Percentiles rank a stretch among this genome's conserved stretches.
Evolutionary conservation across 805 yeast genomes (phyloP).

Genomic region (Maudiozyma serrabonitensis): DNA sequence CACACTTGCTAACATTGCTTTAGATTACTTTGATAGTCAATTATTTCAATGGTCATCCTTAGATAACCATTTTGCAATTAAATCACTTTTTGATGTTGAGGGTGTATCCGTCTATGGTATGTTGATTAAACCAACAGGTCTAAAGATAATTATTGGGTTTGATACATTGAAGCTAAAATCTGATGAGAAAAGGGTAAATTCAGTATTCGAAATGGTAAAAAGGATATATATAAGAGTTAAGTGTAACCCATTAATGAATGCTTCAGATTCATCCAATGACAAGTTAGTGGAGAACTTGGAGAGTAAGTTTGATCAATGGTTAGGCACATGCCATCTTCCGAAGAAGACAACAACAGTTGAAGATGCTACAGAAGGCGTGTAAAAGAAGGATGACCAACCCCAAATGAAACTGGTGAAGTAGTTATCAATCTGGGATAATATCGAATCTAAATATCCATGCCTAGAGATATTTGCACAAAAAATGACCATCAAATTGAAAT

Average conservation of each 20-base stretch:
- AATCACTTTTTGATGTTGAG: slow-evolving; percentile 22
- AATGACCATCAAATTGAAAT: background rate
- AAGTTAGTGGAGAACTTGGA: slow-evolving; percentile 11
- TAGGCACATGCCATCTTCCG: background rate
- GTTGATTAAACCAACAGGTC: slow-evolving; percentile 21
- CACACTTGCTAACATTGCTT: slow-evolving; percentile 25
- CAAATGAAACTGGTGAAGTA: too few relatives aligned
- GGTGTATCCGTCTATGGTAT: slow-evolving; percentile 24
- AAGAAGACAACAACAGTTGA: background rate
- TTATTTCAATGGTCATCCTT: slow-evolving; percentile 17
- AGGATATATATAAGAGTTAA: slow-evolving; percentile 18
- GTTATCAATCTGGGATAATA: too few relatives aligned
- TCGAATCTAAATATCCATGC: background rate
- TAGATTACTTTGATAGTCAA: slow-evolving; percentile 26
- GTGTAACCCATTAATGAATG: slow-evolving; percentile 19
- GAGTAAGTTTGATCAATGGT: slow-evolving; percentile 9
- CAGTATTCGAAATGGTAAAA: slow-evolving; percentile 17
- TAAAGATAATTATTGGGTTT: slow-evolving; percentile 26
- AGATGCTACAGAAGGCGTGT: background rate
- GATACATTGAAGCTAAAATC: slow-evolving; percentile 2
- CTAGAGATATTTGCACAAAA: background rate
- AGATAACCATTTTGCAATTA: slow-evolving; percentile 11
- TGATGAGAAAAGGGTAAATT: slow-evolving; percentile 8
- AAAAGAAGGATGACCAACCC: too few relatives aligned
- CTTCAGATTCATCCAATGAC: slow-evolving; percentile 5